Base-by-base conservation (phyloP, 192 early-diverging fungal species). In the Coemansia sp. region DNA sequence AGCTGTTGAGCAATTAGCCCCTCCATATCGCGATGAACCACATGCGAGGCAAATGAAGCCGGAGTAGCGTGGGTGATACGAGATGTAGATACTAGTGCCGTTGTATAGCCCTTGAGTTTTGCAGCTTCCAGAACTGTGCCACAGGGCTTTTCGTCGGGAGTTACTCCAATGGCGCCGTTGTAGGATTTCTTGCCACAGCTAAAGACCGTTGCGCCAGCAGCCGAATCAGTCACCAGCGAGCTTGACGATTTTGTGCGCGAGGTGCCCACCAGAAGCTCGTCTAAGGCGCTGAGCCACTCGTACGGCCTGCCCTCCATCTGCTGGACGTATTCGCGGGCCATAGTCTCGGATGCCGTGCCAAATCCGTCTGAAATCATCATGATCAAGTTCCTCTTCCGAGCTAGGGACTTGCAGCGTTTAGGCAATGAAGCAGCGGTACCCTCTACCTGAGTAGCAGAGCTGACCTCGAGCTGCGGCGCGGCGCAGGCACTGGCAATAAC, bases 41-140 rank as follows among this genome's bases (percentile, higher is more conserved):
- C 86, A 41, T 89, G 88, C 2, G 87, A 74, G 34, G 83, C 85
- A 66, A 87, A 88, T 1, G 86, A 63, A 1, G 85, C 87, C 2
- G 87, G 87, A n/a, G 87, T 88, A 1, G 87, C 88, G 56, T 89
- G 87, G 0, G 85, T 89, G 34, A 89, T 83, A 5, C 87, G 83
- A 1, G 88, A 81, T 0, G 87, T 89, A 10, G 81, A 85, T 0
- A 89, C 86, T n/a, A 89, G 69, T 11, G 79, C 88, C 0, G 88
- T 89, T 21, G 27, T 16, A 53, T 85, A 81, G 0, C 84, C 80
- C 8, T 45, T 48, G 8, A 64, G 31, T 42, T 88, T 86, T 39
- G 88, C 88, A 1, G 87, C 87, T 63, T 89, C 88, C 3, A 89
- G 73, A 13, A 89, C 78, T 2, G 88, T 89, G 4, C 84, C 87